Conservation (phyloP, 2,329 filamentous ascomycete genomes). For the Aspergillus bombycis region DNA sequence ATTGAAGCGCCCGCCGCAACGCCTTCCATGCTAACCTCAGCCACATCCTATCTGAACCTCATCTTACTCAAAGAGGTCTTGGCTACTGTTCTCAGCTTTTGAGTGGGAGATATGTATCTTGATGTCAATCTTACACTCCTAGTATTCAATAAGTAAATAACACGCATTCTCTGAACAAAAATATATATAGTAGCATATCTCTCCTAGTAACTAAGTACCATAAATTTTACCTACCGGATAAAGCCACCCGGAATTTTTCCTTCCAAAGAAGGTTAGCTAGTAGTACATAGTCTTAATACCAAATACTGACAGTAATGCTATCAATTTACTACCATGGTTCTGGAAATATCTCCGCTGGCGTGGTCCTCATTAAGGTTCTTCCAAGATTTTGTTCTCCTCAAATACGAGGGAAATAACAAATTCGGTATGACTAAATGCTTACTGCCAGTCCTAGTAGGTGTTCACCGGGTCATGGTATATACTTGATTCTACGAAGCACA, state of each 20-base stretch:
- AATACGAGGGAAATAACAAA: not conserved
- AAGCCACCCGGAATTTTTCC: not conserved
- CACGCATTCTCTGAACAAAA: not conserved
- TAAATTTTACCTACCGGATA: not conserved
- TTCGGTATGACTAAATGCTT: not conserved
- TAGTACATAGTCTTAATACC: not conserved
- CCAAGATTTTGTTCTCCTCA: not conserved
- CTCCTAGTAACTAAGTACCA: not conserved
- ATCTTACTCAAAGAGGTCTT: not conserved
- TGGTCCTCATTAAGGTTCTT: not conserved
- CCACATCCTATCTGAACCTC: not conserved
- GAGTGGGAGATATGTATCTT: not conserved
- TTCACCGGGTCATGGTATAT: not conserved
- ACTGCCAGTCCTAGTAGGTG: not conserved
- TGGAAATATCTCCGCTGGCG: not conserved
- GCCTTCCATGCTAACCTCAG: not conserved
- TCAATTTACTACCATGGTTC: not conserved
- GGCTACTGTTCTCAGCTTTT: not conserved
- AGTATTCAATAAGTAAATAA: not conserved
- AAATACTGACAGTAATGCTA: not conserved
- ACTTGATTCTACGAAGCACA: not conserved
- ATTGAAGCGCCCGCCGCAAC: no score
- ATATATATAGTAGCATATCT: not conserved
- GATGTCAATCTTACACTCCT: not conserved
- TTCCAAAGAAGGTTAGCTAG: not conserved